Evolutionary conservation across 2,329 filamentous ascomycete genomes (phyloP).

Genomic region (Ascochyta viciae-villosae): DNA sequence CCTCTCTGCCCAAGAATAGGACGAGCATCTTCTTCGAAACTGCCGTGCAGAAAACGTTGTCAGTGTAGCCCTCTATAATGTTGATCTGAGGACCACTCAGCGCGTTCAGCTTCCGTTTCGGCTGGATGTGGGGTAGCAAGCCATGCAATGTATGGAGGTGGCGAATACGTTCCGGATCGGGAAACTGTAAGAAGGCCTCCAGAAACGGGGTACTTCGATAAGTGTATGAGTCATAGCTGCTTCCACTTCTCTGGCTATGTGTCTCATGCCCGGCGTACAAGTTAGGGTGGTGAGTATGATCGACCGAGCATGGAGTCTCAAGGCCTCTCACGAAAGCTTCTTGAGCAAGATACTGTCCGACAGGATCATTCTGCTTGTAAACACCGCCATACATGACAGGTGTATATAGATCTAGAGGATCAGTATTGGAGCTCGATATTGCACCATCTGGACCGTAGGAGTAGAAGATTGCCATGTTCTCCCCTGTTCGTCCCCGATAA

Average conservation of each 20-base stretch:
- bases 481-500: not conserved
- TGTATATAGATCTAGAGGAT: not conserved
- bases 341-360: conserved; percentile 4
- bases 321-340: not conserved
- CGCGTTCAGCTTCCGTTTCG: conserved; percentile 19
- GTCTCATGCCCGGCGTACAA: not conserved
- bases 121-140: conserved; percentile 25
- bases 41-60: conserved; percentile 1
- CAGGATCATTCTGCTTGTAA: not conserved
- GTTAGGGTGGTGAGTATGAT: not conserved
- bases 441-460: not conserved
- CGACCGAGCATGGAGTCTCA: not conserved
- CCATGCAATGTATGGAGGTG: conserved; percentile 23
- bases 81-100: conserved; percentile 16
- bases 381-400: not conserved
- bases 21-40: conserved; percentile 31
- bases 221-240: conserved; percentile 1
- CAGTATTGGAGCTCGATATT: not conserved
- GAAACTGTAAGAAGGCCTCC: conserved; percentile 7
- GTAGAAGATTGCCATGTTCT: not conserved
- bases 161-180: conserved; percentile 30
- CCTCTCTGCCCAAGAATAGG: conserved; percentile 24
- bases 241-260: not conserved
- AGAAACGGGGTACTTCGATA: not conserved
- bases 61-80: conserved; percentile 24